phyloP scores from a whole-genome alignment of 208 protist species.

The Leishmania mexicana region DNA sequence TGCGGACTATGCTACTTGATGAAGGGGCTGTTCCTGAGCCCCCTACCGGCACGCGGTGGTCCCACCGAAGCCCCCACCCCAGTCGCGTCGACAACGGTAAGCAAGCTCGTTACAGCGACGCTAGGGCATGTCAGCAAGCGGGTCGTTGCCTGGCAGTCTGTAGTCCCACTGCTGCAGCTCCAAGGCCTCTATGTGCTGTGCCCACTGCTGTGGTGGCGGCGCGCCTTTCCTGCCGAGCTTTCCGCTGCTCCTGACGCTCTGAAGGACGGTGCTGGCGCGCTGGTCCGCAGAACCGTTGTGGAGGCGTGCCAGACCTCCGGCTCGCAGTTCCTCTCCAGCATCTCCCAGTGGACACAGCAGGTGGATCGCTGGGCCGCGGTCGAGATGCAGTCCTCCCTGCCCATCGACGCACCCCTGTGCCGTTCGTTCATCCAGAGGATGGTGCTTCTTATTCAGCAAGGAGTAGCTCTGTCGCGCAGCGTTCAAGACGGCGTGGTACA shows the following conservation, averaged over 20 bases:
- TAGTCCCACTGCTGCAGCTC: conserved; percentile 23
- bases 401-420: conserved; percentile 34
- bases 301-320: conserved; percentile 13
- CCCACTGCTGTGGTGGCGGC: conserved; percentile 29
- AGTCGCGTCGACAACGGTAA: conserved; percentile 2
- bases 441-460: conserved; percentile 66
- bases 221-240: conserved; percentile 16
- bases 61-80: not conserved
- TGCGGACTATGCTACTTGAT: conserved; percentile 12
- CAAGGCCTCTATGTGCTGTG: conserved; percentile 33
- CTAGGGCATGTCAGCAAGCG: conserved; percentile 12
- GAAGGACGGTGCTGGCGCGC: conserved; percentile 11
- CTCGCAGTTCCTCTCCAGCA: conserved; percentile 5
- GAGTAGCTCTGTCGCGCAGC: conserved; percentile 59
- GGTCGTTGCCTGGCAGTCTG: conserved; percentile 20
- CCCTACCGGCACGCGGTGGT: not conserved
- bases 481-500: conserved; percentile 63
- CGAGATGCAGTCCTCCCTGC: conserved; percentile 52
- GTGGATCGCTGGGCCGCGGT: conserved; percentile 35
- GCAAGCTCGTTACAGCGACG: conserved; percentile 6
- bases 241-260: conserved; percentile 2
- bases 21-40: conserved; percentile 9
- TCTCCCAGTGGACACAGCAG: conserved; percentile 22
- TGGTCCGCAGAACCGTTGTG: conserved; percentile 13
- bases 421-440: conserved; percentile 41